phyloP scores from a whole-genome alignment of 345 rosid genomes.

The Populus davidiana region DNA sequence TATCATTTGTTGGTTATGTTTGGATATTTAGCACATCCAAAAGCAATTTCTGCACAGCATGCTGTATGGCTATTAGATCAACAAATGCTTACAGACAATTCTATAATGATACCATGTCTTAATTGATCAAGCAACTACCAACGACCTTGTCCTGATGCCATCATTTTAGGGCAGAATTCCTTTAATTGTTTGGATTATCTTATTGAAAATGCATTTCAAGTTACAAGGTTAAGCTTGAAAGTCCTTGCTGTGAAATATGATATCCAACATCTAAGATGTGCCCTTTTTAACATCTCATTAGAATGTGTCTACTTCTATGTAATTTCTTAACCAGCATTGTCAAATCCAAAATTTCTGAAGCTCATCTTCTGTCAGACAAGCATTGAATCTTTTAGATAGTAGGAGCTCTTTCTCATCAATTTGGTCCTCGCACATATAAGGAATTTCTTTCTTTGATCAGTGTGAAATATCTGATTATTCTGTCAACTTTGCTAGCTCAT shows the following conservation, averaged over 20 bases:
- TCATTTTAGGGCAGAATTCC: neutral
- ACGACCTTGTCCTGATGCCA: neutral
- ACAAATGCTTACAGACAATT: neutral
- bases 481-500: neutral
- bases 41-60: neutral
- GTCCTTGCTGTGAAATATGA: neutral
- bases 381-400: neutral
- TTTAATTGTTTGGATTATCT: neutral
- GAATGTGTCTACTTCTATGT: neutral
- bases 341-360: neutral
- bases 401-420: neutral
- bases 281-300: neutral
- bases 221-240: neutral
- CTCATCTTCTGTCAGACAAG: neutral
- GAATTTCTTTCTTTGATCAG: neutral
- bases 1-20: neutral
- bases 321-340: neutral
- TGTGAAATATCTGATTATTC: neutral
- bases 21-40: neutral
- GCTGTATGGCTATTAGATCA: too few relatives aligned
- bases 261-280: neutral
- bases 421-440: neutral
- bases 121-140: neutral
- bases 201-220: neutral
- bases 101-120: neutral